Percentiles rank a stretch among this genome's conserved stretches.
These are phyloP conservation scores for Scheffersomyces segobiensis DNA, from an alignment of 1,139 yeast species.

Conservation along the genomic window DNA sequence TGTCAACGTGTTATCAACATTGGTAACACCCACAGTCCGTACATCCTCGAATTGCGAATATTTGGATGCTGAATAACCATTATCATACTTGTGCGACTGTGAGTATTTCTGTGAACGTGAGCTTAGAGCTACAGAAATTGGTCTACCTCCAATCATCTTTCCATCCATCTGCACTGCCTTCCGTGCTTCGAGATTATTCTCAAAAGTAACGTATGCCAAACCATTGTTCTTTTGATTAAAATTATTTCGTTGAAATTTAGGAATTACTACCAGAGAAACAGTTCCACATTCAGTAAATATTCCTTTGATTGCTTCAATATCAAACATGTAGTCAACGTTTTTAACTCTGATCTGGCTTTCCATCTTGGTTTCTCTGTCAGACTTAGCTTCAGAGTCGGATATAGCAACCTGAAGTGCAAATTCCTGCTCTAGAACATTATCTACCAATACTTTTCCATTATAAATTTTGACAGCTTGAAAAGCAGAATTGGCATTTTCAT, in stretches of 20 bases:
- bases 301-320: conserved; percentile 25
- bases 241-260: conserved; percentile 30
- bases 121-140: conserved; percentile 45
- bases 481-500: conserved; percentile 46
- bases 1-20: conserved; percentile 49
- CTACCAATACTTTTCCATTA: conserved; percentile 35
- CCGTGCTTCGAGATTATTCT: conserved; percentile 35
- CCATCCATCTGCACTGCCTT: conserved; percentile 43
- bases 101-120: conserved; percentile 6
- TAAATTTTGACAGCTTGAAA: conserved; percentile 42
- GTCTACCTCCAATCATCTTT: conserved; percentile 37
- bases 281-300: conserved; percentile 30
- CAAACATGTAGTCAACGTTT: conserved; percentile 46
- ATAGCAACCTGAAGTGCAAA: conserved; percentile 53
- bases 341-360: conserved; percentile 56
- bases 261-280: conserved; percentile 54
- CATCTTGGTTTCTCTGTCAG: conserved; percentile 41
- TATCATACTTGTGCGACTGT: conserved; percentile 18
- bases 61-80: conserved; percentile 7
- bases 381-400: conserved; percentile 52
- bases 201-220: conserved; percentile 56
- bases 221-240: conserved; percentile 40
- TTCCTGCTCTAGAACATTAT: conserved; percentile 18
- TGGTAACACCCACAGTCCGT: conserved; percentile 43
- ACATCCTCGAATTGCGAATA: conserved; percentile 22